These are phyloP conservation scores for Murraya paniculata DNA, from an alignment of 345 rosid species.

Conservation along the genomic window DNA sequence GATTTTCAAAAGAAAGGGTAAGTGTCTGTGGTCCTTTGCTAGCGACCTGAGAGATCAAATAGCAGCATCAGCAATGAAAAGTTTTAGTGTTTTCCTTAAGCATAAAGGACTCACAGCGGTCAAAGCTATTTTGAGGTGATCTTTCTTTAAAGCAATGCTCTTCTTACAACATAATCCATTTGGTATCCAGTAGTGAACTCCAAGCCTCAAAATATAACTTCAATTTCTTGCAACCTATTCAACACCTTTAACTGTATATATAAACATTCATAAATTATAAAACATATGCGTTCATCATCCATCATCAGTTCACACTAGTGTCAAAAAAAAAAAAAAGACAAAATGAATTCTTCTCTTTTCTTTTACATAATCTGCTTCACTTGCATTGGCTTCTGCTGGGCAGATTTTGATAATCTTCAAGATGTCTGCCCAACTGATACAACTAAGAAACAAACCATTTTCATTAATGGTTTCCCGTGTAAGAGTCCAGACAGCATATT, in stretches of 20 bases:
- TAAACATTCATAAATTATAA: background rate
- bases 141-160: constrained; percentile 45
- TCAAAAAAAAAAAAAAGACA: constrained; percentile 13
- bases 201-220: constrained; percentile 30
- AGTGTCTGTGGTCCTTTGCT: background rate
- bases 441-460: constrained; percentile 27
- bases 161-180: constrained; percentile 38
- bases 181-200: constrained; percentile 44
- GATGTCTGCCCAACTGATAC: constrained; percentile 66
- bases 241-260: constrained; percentile 1
- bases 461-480: constrained; percentile 81
- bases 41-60: background rate
- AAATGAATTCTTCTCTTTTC: constrained; percentile 33
- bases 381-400: constrained; percentile 24
- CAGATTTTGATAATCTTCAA: constrained; percentile 54
- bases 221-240: constrained; percentile 24
- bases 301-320: background rate
- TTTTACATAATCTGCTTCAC: constrained; percentile 21
- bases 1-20: background rate
- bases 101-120: background rate
- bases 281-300: constrained; percentile 5
- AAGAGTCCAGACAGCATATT: constrained; percentile 45
- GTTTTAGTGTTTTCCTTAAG: background rate
- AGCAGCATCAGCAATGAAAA: constrained; percentile 9
- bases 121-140: background rate